phyloP scores from a whole-genome alignment of 2,329 filamentous ascomycete species.

The Sarocladium strictum region DNA sequence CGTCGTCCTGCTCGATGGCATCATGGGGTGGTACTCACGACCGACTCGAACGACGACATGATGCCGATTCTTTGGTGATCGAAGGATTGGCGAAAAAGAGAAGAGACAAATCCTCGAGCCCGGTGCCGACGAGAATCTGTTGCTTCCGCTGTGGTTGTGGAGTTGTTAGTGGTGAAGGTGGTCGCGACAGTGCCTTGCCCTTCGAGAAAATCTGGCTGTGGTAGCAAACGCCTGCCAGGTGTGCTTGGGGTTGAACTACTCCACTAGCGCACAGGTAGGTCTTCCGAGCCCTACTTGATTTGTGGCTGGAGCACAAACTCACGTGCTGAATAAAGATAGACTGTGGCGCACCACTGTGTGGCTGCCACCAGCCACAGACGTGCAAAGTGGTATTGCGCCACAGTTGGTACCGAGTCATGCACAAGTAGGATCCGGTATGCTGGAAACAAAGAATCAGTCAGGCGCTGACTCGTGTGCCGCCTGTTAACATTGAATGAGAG shows the following conservation, averaged over 20 bases:
- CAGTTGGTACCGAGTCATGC: too few species aligned
- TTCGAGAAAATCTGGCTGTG: conserved; percentile 26
- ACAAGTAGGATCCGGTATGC: too few species aligned
- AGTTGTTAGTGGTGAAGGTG: conserved; percentile 34
- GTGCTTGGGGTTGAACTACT: not conserved
- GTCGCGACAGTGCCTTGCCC: conserved; percentile 28
- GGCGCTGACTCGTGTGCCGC: too few species aligned
- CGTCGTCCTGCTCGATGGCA: conserved; percentile 2
- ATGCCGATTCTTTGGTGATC: conserved; percentile 33
- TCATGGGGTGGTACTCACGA: conserved; percentile 49
- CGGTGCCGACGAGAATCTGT: conserved; percentile 19
- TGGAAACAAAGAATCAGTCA: too few species aligned
- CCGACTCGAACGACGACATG: conserved; percentile 66
- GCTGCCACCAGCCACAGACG: too few species aligned
- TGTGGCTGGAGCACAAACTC: conserved; percentile 2
- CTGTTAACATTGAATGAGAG: too few species aligned
- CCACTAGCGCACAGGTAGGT: not conserved
- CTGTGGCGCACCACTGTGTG: not conserved
- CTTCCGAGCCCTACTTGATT: not conserved
- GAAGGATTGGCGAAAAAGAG: conserved; percentile 16
- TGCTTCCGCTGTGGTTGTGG: conserved; percentile 28
- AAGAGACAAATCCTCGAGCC: conserved; percentile 19
- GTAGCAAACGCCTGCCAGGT: not conserved
- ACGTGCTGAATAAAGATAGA: not conserved
- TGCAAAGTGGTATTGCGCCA: not conserved